Evolutionary conservation across 208 protist species (phyloP).

Genomic region (Herpetomonas samuelpessoai): DNA sequence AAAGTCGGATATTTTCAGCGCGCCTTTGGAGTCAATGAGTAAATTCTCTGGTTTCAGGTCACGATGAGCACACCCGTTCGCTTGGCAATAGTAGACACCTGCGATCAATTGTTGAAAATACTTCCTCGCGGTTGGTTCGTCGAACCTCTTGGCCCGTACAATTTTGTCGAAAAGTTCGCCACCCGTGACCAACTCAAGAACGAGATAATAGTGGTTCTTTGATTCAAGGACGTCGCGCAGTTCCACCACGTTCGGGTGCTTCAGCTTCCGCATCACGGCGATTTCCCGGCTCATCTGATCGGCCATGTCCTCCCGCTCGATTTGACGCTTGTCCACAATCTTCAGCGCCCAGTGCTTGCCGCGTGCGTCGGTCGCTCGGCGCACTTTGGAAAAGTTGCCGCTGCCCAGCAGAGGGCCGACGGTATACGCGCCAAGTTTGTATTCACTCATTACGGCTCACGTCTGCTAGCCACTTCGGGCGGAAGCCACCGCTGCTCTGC

Average conservation of each 20-base stretch:
- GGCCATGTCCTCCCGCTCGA: slow-evolving; percentile 52
- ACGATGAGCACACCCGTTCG: slow-evolving; percentile 83
- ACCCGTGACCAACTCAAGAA: slow-evolving; percentile 88
- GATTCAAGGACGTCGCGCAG: slow-evolving; percentile 80
- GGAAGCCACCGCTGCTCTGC: no score
- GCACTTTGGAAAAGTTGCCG: slow-evolving; percentile 64
- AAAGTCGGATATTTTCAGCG: slow-evolving; percentile 94
- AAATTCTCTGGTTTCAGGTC: slow-evolving; percentile 94
- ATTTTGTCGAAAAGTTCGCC: slow-evolving; percentile 95
- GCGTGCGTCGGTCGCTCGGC: slow-evolving; percentile 25
- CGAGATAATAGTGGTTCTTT: slow-evolving; percentile 86
- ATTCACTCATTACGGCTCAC: slow-evolving; percentile 3
- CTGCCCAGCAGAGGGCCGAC: slow-evolving; percentile 49
- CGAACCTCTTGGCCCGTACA: slow-evolving; percentile 70
- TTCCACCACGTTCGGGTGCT: slow-evolving; percentile 50
- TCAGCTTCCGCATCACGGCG: slow-evolving; percentile 45
- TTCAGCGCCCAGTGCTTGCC: slow-evolving; percentile 48
- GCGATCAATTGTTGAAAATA: slow-evolving; percentile 96
- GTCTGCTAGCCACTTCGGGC: no score
- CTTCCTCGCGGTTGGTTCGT: slow-evolving; percentile 73
- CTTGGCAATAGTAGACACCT: slow-evolving; percentile 93
- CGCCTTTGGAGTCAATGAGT: slow-evolving; percentile 66
- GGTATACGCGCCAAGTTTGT: slow-evolving; percentile 52
- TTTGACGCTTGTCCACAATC: slow-evolving; percentile 54
- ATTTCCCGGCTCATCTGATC: slow-evolving; percentile 68